Percentiles rank a stretch among this genome's conserved stretches.
Conservation (phyloP, 2,329 filamentous ascomycete species). For the Thermothelomyces thermophilus region DNA sequence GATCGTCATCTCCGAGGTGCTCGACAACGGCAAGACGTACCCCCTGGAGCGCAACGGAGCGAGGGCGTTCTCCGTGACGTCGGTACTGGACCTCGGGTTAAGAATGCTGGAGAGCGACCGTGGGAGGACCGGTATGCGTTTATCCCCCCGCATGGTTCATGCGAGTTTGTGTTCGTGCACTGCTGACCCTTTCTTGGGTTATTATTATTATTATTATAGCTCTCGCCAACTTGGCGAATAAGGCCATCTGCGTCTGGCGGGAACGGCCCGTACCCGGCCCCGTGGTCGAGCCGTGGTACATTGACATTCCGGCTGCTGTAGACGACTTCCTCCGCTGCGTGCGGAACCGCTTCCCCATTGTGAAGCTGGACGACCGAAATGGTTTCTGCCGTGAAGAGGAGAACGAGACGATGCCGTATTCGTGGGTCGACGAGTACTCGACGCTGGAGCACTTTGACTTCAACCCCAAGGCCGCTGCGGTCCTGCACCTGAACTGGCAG, state of each 20-base stretch:
- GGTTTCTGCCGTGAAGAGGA: slow-evolving; percentile 16
- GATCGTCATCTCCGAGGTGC: slow-evolving; percentile 18
- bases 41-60: slow-evolving; percentile 18
- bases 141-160: too few relatives aligned
- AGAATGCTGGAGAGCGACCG: slow-evolving; percentile 20
- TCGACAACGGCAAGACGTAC: slow-evolving; percentile 10
- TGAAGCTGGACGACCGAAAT: slow-evolving; percentile 20
- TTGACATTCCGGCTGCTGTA: slow-evolving; percentile 10
- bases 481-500: slow-evolving; percentile 19
- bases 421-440: slow-evolving; percentile 10
- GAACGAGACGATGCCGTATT: slow-evolving; percentile 6
- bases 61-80: slow-evolving; percentile 16
- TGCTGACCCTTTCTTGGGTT: too few relatives aligned
- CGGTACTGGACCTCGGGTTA: slow-evolving; percentile 20
- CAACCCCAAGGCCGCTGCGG: slow-evolving; percentile 19
- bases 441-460: slow-evolving; percentile 11
- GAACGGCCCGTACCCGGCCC: slow-evolving; percentile 10
- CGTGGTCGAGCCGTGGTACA: not conserved
- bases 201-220: too few relatives aligned
- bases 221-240: slow-evolving; percentile 15
- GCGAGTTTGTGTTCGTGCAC: not conserved
- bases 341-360: slow-evolving; percentile 16
- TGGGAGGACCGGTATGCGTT: slow-evolving; percentile 13
- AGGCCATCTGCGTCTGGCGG: slow-evolving; percentile 17
- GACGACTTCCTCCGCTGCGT: slow-evolving; percentile 20